Evolutionary conservation across 2,329 filamentous ascomycete genomes (phyloP), one percentile per base, ranked within the genome.

Genomic region (Aspergillus pseudoviridinutans): DNA sequence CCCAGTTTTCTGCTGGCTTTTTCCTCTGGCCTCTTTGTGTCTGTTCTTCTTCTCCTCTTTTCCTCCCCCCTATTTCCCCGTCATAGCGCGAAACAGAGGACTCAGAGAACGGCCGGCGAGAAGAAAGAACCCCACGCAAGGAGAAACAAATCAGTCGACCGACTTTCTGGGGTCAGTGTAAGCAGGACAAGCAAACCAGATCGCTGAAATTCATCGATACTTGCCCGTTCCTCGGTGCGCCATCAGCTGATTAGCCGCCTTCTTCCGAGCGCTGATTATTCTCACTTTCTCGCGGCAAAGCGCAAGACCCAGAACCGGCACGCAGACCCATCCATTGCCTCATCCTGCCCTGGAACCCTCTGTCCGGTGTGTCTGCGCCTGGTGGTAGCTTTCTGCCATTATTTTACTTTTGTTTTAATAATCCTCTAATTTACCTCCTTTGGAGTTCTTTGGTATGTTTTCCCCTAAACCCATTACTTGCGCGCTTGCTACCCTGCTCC

Each of bases 161-260:
- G 20, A 44, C 41, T 20, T 24, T 44, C 22, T 6, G 42, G 42
- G n/a, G n/a, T 12, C 42, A 46, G 42, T 22, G 20, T 42, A n/a
- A 51, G 22, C 12, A 27, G 20, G 22, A 49, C 20, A 56, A 49
- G 2, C 52, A 46, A 42, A 22, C 41, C 14, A 51, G 41, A 47
- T 46, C 14, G n/a, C 46, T 47, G 32, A 8, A 20, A 49, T 29
- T 28, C 14, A 17, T 38, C 14, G 14, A 38, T 35, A 50, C 50
- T 24, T 35, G 38, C 29, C 14, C 22, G 49, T 56, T 52, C 49
- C 49, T 41, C 50, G 49, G 49, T 50, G 58, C 51, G 53, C 51
- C 56, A 49, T 66, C 64, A 64, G 63, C 64, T 66, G 63, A 64
- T 63, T 59, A 60, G 59, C 60, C 62, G 57, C 58, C 60, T 50